These are phyloP conservation scores for Starmera dryadoides DNA, from an alignment of 805 yeast genomes.

Conservation along the genomic window DNA sequence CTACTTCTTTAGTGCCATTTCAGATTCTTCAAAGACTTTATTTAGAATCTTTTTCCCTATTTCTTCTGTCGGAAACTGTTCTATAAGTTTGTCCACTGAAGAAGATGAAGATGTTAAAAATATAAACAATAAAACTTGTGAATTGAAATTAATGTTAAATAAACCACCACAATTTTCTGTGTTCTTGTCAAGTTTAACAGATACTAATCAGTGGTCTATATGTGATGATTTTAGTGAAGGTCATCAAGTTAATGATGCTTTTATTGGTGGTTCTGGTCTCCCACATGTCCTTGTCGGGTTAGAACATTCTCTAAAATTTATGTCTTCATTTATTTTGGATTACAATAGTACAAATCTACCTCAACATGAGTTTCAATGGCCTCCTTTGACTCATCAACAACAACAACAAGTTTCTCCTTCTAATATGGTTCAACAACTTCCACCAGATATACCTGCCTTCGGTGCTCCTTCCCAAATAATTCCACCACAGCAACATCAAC, in stretches of 20 bases:
- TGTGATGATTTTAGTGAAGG: slow-evolving; percentile 84
- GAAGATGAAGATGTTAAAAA: slow-evolving; percentile 18
- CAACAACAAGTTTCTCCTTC: background rate
- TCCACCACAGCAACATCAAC: background rate
- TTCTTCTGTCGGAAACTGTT: slow-evolving; percentile 49
- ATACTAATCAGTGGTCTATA: slow-evolving; percentile 65
- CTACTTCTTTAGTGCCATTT: slow-evolving; percentile 70
- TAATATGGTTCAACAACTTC: no score
- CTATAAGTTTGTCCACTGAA: slow-evolving; percentile 41
- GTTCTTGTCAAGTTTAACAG: slow-evolving; percentile 52
- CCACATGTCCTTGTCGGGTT: slow-evolving; percentile 68
- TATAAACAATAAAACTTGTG: slow-evolving; percentile 26
- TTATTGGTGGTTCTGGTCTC: slow-evolving; percentile 48
- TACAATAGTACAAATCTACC: slow-evolving; percentile 28
- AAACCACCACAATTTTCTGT: slow-evolving; percentile 77
- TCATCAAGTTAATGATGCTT: slow-evolving; percentile 70
- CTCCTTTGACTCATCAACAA: slow-evolving; percentile 1
- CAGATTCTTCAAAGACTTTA: slow-evolving; percentile 53
- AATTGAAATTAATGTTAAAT: slow-evolving; percentile 41
- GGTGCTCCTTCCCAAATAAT: background rate
- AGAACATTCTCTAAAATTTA: slow-evolving; percentile 40
- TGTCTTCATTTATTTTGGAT: slow-evolving; percentile 48
- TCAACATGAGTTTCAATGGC: slow-evolving; percentile 16
- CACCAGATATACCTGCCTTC: background rate
- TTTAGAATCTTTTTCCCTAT: slow-evolving; percentile 71